Conservation (phyloP, 2,329 filamentous ascomycete species). For the Cladosporium halotolerans region DNA sequence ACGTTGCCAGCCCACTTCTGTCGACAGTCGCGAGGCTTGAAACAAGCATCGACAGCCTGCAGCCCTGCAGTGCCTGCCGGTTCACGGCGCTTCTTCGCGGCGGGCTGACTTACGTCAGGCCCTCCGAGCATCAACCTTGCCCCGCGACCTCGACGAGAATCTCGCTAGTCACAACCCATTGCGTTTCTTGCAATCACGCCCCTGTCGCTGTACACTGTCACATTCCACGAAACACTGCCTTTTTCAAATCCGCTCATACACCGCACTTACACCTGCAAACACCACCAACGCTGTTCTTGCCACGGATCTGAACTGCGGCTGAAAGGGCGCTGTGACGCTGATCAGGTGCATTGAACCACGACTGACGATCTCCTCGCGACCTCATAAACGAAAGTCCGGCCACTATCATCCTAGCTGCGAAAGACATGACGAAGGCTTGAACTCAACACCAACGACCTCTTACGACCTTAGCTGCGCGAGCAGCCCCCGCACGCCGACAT, state of each 20-base stretch:
- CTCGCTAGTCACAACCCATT: background rate
- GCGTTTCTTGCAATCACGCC: background rate
- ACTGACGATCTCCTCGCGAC: background rate
- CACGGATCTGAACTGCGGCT: slow-evolving; percentile 5
- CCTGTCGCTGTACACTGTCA: too few species aligned
- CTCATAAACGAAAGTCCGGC: background rate
- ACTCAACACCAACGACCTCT: background rate
- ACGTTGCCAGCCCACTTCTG: too few species aligned
- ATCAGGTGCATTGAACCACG: slow-evolving; percentile 6
- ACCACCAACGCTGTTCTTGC: background rate
- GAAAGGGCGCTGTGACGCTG: slow-evolving; percentile 3
- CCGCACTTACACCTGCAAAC: background rate
- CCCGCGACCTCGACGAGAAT: background rate
- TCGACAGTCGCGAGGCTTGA: background rate
- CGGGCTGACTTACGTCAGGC: background rate
- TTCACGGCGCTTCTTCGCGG: background rate
- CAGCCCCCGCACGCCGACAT: background rate
- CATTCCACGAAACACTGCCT: too few species aligned
- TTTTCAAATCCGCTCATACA: background rate
- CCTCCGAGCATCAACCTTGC: background rate
- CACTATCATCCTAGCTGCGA: background rate
- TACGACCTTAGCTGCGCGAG: background rate
- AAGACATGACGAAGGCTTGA: slow-evolving; percentile 7
- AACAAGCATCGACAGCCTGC: background rate
- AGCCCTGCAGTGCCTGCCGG: background rate